Evolutionary conservation across 257 asterid genomes (phyloP).

Genomic region (Nicotiana tomentosiformis): DNA sequence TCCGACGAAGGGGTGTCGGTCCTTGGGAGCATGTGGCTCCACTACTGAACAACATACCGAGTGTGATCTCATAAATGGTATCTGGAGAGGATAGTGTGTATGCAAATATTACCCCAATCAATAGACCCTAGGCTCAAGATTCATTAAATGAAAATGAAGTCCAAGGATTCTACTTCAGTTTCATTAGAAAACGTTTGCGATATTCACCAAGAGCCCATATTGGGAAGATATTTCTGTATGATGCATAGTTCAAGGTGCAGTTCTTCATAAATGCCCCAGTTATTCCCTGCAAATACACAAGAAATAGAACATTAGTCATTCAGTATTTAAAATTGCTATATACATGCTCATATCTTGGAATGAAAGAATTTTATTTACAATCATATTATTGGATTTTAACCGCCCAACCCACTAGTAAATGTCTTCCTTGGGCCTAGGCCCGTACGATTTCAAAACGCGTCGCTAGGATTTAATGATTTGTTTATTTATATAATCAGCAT

Average conservation of each 20-base stretch:
- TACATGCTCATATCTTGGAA: not conserved
- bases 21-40: no score
- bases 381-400: not conserved
- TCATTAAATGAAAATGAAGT: not conserved
- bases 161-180: not conserved
- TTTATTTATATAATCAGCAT: no score
- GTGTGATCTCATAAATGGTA: no score
- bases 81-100: no score
- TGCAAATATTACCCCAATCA: no score
- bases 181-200: conserved; percentile 15
- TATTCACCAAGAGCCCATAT: conserved; percentile 46
- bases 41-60: no score
- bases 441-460: no score
- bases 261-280: conserved; percentile 40
- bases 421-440: no score
- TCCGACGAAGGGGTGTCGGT: no score
- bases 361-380: not conserved
- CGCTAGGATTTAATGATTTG: no score
- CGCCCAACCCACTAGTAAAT: no score
- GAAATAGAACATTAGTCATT: not conserved
- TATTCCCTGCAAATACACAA: conserved; percentile 24
- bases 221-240: conserved; percentile 39
- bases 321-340: not conserved
- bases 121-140: no score
- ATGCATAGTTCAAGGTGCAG: conserved; percentile 33